Base-by-base conservation (phyloP, 805 yeast species). In the Kodamaea laetipori region DNA sequence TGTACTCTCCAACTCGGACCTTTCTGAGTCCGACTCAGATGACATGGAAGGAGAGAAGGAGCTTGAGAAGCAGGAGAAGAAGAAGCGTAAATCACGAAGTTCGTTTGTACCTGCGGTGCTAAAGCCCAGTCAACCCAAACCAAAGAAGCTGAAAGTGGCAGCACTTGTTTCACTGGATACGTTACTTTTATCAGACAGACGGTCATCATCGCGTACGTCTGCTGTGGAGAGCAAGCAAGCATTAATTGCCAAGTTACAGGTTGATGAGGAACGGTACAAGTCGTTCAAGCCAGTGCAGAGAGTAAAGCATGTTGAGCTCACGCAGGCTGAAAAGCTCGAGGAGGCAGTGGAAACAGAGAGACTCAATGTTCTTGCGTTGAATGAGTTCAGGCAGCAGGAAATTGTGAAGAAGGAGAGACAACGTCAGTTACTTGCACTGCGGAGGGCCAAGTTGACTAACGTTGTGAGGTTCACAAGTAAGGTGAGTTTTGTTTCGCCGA, bases 261-360 rank as follows among this genome's bases (percentile, higher is more conserved):
- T 77, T 53, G 82, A 80, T 47, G 94, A 86, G 62, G 76, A 76
- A 44, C 74, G 84, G 54, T 67, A 80, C 46, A 63, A 78, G 71
- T 59, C 67, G 67, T 54, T 58, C 55, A 52, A 73, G 36, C 80
- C 76, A 0, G 67, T 73, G 4, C 61, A 65, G 1, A 60, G 69
- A 21, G 59, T 63, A 6, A 64, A 73, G 46, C 67, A 71, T 38
- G 61, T 62, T 12, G 80, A 80, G 66, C 66, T 81, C 56, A 84
- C 94, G 0, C 85, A 85, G 53, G 89, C 80, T 46, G 88, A 86
- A 56, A 69, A 84, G 31, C 63, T 86, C 35, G 83, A 76, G n/a
- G 94, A 89, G 60, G 98, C 99, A 1, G 69, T 82, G 36, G 85
- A 83, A 53, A 94, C 97, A 0, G 99, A 94, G 63, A 74, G 77